Base-by-base conservation (phyloP, 257 asterid species). In the Forsythia viridissima region DNA sequence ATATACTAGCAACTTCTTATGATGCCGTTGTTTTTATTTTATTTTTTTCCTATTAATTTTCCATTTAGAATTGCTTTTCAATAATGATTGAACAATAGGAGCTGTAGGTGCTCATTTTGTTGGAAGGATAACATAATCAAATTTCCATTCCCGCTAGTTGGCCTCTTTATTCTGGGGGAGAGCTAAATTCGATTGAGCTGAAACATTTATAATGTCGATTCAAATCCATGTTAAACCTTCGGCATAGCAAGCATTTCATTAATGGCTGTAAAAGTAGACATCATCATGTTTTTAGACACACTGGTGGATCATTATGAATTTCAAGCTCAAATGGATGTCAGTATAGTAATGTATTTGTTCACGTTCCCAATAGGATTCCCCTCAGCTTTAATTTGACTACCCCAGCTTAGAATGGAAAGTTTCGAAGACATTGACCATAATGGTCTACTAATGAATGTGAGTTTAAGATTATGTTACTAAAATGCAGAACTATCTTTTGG, bases 21-120 rank as follows among this genome's bases (percentile, higher is more conserved):
- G 59, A 37, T 5, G 43, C 2, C 9, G 44, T 41, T 41, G 4
- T 8, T 13, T 38, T 79, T 76, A n/a, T n/a, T n/a, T n/a, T n/a
- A n/a, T 75, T 48, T 78, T 80, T 24, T 44, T 75, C 71, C 38
- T 11, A 2, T 73, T 59, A 4, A 42, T 69, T 44, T 43, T 16
- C 16, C 6, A 11, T 30, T 0, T 30, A 30, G 18, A 63, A 63
- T 9, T 61, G 15, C 13, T 61, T 24, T 20, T 13, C 69, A 9
- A 16, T 8, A 1, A 21, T 24, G 67, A 20, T 55, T 21, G 67
- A 59, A 7, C 4, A 59, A 3, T 59, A 59, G 67, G 34, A 59
- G 36, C 36, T 59, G n/a, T 21, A 63, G 39, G 4, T 20, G 16
- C 69, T 61, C 69, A 4, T 21, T 21, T 24, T 61, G 69, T 61